These are phyloP conservation scores for Coemansia sp. DNA, from an alignment of 192 early-diverging fungal species.

Conservation along the genomic window DNA sequence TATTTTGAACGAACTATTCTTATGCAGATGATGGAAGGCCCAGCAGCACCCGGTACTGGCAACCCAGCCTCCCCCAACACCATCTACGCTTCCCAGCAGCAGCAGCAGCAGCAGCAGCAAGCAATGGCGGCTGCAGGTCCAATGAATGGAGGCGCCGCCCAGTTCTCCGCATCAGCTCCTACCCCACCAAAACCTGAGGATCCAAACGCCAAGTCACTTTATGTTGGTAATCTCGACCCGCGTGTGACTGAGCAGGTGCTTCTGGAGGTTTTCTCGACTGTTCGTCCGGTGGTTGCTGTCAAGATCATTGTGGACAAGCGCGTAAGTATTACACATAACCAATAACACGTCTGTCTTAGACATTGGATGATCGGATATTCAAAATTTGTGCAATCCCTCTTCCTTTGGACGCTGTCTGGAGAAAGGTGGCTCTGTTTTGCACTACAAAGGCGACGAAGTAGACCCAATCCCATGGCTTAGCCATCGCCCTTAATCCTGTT, in stretches of 20 bases:
- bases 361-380: neutral
- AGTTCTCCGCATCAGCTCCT: conserved; percentile 31
- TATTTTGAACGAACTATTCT: conserved; percentile 5
- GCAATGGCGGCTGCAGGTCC: conserved; percentile 13
- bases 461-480: neutral
- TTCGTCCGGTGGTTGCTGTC: conserved; percentile 62
- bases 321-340: conserved; percentile 38
- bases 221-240: conserved; percentile 86
- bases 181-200: conserved; percentile 24
- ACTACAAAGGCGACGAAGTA: neutral
- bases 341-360: neutral
- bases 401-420: neutral
- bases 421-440: neutral
- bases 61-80: conserved; percentile 28
- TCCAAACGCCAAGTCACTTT: conserved; percentile 61
- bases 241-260: conserved; percentile 72
- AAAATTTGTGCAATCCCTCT: neutral
- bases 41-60: conserved; percentile 14
- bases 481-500: neutral
- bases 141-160: conserved; percentile 27
- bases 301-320: conserved; percentile 82
- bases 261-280: conserved; percentile 70
- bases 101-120: conserved; percentile 46
- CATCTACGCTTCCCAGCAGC: conserved; percentile 35
- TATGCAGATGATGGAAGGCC: conserved; percentile 47